phyloP scores from a whole-genome alignment of 495 filamentous ascomycete genomes.

The Clavariopsis aquatica region DNA sequence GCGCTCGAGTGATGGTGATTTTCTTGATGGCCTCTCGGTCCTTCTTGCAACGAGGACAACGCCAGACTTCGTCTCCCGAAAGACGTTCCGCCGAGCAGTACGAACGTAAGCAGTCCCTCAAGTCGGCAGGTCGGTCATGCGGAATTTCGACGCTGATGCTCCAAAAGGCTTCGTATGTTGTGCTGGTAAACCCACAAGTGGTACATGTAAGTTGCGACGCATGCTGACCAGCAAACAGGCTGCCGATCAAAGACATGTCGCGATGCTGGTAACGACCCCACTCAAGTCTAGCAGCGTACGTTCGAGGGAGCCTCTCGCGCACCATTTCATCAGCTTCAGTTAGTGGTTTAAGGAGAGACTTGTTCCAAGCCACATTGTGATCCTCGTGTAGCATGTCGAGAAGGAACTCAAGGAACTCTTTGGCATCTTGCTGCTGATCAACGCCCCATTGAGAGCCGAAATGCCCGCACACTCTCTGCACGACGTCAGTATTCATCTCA shows the following conservation, averaged over 20 bases:
- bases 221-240: conserved; percentile 72
- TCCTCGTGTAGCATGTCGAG: conserved; percentile 75
- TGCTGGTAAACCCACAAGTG: conserved; percentile 65
- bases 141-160: conserved; percentile 69
- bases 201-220: conserved; percentile 64
- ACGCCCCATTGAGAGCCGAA: conserved; percentile 62
- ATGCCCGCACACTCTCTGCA: conserved; percentile 57
- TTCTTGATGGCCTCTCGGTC: conserved; percentile 69
- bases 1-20: conserved; percentile 71
- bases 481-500: conserved; percentile 7
- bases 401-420: conserved; percentile 74
- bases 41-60: conserved; percentile 69
- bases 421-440: conserved; percentile 73
- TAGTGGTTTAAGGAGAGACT: conserved; percentile 58
- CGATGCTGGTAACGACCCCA: conserved; percentile 71
- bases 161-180: conserved; percentile 73
- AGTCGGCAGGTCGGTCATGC: conserved; percentile 51
- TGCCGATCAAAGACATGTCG: conserved; percentile 65
- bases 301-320: conserved; percentile 63
- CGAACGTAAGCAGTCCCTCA: conserved; percentile 65
- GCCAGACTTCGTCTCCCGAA: conserved; percentile 68
- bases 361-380: conserved; percentile 66
- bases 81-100: conserved; percentile 70
- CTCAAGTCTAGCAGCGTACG: conserved; percentile 62
- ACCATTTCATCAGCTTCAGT: conserved; percentile 62